A percentile compares a stretch with the other conserved stretches of the same genome.
phyloP scores from a whole-genome alignment of 1,139 yeast genomes.

The Spathaspora jeffriesii region DNA sequence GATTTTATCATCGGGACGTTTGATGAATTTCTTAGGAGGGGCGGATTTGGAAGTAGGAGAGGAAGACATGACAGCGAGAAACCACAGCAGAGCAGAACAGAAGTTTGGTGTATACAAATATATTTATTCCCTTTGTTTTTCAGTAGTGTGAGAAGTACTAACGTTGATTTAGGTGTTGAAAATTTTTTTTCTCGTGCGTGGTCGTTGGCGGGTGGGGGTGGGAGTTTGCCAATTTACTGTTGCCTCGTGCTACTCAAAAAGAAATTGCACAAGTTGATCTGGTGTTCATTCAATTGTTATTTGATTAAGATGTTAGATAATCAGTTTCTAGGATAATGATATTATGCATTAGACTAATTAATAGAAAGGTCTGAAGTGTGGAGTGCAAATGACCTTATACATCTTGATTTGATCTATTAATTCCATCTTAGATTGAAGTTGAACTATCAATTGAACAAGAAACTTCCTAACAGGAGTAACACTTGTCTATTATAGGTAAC shows the following conservation, averaged over 20 bases:
- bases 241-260: not conserved
- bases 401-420: no score
- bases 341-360: no score
- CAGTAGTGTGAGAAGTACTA: not conserved
- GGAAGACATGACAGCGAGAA: slow-evolving; percentile 6
- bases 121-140: not conserved
- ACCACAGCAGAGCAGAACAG: not conserved
- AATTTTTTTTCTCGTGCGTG: not conserved
- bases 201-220: not conserved
- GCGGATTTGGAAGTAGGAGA: slow-evolving; percentile 13
- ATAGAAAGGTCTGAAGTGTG: no score
- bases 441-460: no score
- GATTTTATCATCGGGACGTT: slow-evolving; percentile 74
- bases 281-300: not conserved
- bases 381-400: no score
- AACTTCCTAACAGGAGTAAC: no score
- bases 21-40: slow-evolving; percentile 47
- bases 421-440: no score
- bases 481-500: no score
- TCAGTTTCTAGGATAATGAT: no score
- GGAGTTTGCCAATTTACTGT: not conserved
- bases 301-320: no score
- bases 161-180: not conserved
- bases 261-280: not conserved
- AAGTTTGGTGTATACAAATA: not conserved